Evolutionary conservation across 352 stramenopile species (phyloP).

Genomic region (Globisporangium middletonii): DNA sequence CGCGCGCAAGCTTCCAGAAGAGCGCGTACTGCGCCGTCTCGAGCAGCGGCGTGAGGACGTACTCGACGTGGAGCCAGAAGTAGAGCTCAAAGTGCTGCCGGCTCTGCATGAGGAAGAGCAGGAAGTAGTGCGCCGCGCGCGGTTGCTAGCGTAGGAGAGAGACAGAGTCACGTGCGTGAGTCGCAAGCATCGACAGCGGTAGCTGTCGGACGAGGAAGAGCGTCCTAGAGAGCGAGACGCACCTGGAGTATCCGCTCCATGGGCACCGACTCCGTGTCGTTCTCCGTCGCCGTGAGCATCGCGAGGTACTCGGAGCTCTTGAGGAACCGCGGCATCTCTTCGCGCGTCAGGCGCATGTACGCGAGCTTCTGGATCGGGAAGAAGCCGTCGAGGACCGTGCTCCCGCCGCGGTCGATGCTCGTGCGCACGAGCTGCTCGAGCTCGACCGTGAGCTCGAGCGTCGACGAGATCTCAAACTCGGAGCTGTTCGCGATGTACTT

Average conservation of each 20-base stretch:
- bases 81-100: constrained; percentile 85
- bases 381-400: constrained; percentile 62
- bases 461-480: constrained; percentile 80
- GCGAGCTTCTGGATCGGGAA: constrained; percentile 82
- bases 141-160: constrained; percentile 31
- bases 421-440: constrained; percentile 72
- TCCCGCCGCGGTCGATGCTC: constrained; percentile 38
- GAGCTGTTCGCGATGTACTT: constrained; percentile 82
- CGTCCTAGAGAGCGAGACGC: background rate
- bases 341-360: constrained; percentile 74
- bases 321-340: constrained; percentile 79
- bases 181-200: background rate
- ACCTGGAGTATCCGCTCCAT: constrained; percentile 76
- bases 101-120: constrained; percentile 84
- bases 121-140: constrained; percentile 77
- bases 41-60: constrained; percentile 71
- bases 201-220: background rate
- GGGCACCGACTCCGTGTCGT: constrained; percentile 63
- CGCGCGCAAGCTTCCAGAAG: constrained; percentile 64
- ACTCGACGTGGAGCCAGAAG: constrained; percentile 86
- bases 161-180: background rate
- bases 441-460: constrained; percentile 70
- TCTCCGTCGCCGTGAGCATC: constrained; percentile 81
- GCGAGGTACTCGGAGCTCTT: constrained; percentile 82
- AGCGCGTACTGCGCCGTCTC: constrained; percentile 35